Conservation (phyloP, 257 asterid genomes). For the Capsicum chinense region DNA sequence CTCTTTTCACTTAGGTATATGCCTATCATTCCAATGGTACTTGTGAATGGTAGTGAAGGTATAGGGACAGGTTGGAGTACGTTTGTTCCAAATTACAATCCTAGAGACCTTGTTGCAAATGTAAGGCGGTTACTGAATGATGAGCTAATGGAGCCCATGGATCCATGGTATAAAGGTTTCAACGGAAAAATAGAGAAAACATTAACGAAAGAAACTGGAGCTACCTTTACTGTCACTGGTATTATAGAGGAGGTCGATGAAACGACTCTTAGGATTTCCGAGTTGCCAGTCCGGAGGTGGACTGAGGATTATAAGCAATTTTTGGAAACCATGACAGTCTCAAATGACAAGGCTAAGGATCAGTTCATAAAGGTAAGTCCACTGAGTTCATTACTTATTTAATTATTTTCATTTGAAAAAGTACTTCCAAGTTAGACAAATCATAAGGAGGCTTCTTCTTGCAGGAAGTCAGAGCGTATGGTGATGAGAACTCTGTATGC, state of each 20-base stretch:
- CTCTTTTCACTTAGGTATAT: slow-evolving; percentile 60
- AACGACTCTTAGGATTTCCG: slow-evolving; percentile 66
- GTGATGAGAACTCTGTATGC: slow-evolving; percentile 69
- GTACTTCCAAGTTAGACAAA: neutral
- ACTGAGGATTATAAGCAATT: slow-evolving; percentile 93
- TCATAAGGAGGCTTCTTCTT: slow-evolving; percentile 20
- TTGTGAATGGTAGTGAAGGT: slow-evolving; percentile 99
- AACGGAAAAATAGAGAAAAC: slow-evolving; percentile 74
- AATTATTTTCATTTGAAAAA: neutral
- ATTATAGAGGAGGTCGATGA: slow-evolving; percentile 74
- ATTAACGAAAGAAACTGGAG: slow-evolving; percentile 66
- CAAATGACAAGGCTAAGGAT: slow-evolving; percentile 74
- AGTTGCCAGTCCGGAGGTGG: slow-evolving; percentile 92
- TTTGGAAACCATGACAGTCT: slow-evolving; percentile 71
- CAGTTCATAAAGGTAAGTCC: slow-evolving; percentile 75
- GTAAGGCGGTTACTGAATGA: slow-evolving; percentile 70
- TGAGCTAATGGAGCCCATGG: slow-evolving; percentile 78
- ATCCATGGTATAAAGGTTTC: slow-evolving; percentile 96
- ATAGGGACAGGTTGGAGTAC: slow-evolving; percentile 99
- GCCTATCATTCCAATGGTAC: slow-evolving; percentile 83
- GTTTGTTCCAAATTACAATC: slow-evolving; percentile 84
- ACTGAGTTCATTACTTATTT: neutral
- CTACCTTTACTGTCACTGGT: slow-evolving; percentile 72
- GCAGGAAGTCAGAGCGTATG: slow-evolving; percentile 71
- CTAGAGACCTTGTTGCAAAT: slow-evolving; percentile 78